Base-by-base conservation (phyloP, 768 basidiomycete species). In the Boletus rufocinnamomeus region DNA sequence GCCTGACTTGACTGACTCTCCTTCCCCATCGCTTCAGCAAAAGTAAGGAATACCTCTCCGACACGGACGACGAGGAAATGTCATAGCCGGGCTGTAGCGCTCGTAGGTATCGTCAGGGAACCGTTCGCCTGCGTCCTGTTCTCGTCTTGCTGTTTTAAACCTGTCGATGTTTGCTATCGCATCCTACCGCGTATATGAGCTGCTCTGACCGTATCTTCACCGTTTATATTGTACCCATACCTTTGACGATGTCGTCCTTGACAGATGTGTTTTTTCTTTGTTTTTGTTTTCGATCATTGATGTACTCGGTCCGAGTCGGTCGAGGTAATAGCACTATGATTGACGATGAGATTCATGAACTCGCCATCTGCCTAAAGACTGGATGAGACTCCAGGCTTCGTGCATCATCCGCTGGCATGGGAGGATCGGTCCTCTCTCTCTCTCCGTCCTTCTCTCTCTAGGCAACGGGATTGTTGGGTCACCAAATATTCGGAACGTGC, bases 31-130 rank as follows among this genome's bases (percentile, higher is more conserved):
- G 40, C 21, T 23, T 61, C 51, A 95, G 93, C 69, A 95, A 95
- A 80, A 94, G 91, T 68, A 93, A 92, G 73, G 93, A 87, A 66
- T 82, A 86, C 72, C 84, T 96, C 50, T 88, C 88, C 8, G 92
- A 95, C 69, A 92, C 91, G 3, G 93, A 95, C 69, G 93, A 91
- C 30, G 89, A 90, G 50, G 69, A 71, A 52, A 88, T 87, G 86
- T 77, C 82, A 69, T 88, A 76, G 79, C 46, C 34, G 40, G n/a
- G 28, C 19, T 11, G 55, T 27, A 37, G 14, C 4, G 25, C 25
- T 43, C 10, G 37, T 13, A 14, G 35, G 46, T 37, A 30, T 6
- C 5, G 8, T 38, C 27, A 2, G n/a, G 28, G n/a, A 7, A 6
- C 9, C 11, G 19, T 38, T 32, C 8, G 23, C 23, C 43, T 5